Percentiles rank a stretch among this genome's conserved stretches.
Conservation (phyloP, 768 basidiomycete genomes). For the Leccinum imitatum region DNA sequence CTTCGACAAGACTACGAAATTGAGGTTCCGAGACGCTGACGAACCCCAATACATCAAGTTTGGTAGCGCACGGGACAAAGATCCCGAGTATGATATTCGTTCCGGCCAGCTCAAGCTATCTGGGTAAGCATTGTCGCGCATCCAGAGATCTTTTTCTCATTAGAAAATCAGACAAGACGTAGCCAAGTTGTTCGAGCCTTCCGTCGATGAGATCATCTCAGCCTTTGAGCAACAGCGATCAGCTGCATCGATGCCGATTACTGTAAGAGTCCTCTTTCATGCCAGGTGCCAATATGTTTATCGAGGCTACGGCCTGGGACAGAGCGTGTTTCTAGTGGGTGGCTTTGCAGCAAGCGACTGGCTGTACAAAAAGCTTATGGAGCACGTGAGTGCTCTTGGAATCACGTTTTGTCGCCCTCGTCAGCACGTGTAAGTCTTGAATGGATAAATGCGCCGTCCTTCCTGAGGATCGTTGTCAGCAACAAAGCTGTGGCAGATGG, state of each 20-base stretch:
- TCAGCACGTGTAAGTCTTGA: conserved; percentile 16
- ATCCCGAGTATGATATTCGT: conserved; percentile 34
- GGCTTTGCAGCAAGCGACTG: conserved; percentile 17
- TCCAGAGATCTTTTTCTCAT: conserved; percentile 37
- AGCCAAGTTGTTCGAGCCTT: conserved; percentile 14
- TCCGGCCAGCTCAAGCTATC: conserved; percentile 37
- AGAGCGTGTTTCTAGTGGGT: conserved; percentile 16
- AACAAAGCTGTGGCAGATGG: conserved; percentile 19
- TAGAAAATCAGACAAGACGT: conserved; percentile 12
- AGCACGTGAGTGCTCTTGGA: conserved; percentile 9
- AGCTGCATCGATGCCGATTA: conserved; percentile 9
- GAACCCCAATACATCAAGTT: conserved; percentile 41
- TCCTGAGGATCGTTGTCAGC: neutral
- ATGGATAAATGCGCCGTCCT: neutral
- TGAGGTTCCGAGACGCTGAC: conserved; percentile 37
- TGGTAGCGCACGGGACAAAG: conserved; percentile 35
- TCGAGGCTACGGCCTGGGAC: neutral
- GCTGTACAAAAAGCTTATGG: conserved; percentile 12
- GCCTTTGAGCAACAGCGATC: conserved; percentile 16
- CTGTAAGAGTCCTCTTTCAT: neutral
- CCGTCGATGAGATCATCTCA: conserved; percentile 12
- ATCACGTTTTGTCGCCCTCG: conserved; percentile 11
- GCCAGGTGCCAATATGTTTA: neutral
- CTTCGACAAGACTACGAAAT: conserved; percentile 38
- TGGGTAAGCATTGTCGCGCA: conserved; percentile 33